These are phyloP conservation scores for Penicillium parvum DNA, from an alignment of 495 filamentous ascomycete genomes.

Conservation along the genomic window DNA sequence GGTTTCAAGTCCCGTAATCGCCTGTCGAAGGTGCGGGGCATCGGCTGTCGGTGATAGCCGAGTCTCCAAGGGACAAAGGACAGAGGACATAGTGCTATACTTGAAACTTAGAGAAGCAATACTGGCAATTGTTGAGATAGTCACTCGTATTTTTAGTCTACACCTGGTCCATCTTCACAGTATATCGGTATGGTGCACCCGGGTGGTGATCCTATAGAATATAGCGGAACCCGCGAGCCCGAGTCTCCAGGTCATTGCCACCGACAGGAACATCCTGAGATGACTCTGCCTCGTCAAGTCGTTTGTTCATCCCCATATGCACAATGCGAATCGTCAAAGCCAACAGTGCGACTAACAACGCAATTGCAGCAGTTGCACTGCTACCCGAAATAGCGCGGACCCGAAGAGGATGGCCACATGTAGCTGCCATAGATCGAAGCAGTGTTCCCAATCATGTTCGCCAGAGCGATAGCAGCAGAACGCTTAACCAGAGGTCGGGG, in stretches of 20 bases:
- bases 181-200: too few relatives aligned
- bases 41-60: too few relatives aligned
- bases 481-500: slow-evolving; percentile 72
- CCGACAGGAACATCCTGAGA: slow-evolving; percentile 32
- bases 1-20: too few relatives aligned
- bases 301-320: slow-evolving; percentile 59
- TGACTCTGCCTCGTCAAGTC: slow-evolving; percentile 47
- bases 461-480: slow-evolving; percentile 60
- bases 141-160: too few relatives aligned
- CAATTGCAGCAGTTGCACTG: slow-evolving; percentile 27
- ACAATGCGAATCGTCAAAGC: slow-evolving; percentile 35
- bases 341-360: slow-evolving; percentile 24
- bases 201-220: too few relatives aligned
- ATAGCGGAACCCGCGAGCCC: slow-evolving; percentile 57
- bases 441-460: slow-evolving; percentile 71
- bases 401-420: slow-evolving; percentile 57
- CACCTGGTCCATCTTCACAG: too few relatives aligned
- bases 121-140: too few relatives aligned
- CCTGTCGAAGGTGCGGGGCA: too few relatives aligned
- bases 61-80: too few relatives aligned
- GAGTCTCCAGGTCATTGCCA: slow-evolving; percentile 39
- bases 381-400: slow-evolving; percentile 37
- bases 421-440: slow-evolving; percentile 70
- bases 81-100: too few relatives aligned
- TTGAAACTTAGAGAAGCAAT: too few relatives aligned